A percentile compares a stretch with the other conserved stretches of the same genome.
These are phyloP conservation scores for Mesostigma viride DNA, from an alignment of 139 green algal genomes.

Conservation along the genomic window DNA sequence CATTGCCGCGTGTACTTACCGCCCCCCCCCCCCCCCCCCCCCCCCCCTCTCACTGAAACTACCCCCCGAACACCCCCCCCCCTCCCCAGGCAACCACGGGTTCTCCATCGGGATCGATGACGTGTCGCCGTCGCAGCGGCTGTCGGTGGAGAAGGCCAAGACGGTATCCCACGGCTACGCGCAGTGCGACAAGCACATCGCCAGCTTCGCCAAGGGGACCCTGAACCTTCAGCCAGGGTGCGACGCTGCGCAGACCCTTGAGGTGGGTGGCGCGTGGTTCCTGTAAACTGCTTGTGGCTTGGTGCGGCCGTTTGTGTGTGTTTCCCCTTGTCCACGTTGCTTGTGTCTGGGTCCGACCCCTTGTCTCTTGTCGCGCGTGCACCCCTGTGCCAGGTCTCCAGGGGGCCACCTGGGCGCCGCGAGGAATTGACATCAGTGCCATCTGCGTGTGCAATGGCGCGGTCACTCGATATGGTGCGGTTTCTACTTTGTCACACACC, in stretches of 20 bases:
- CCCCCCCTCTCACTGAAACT: not conserved
- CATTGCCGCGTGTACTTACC: too few species aligned
- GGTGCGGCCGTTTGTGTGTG: too few species aligned
- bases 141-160: slow-evolving; percentile 51
- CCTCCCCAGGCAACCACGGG: slow-evolving; percentile 55
- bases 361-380: too few species aligned
- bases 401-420: too few species aligned
- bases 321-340: too few species aligned
- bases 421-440: too few species aligned
- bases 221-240: slow-evolving; percentile 74
- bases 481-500: not conserved
- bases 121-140: slow-evolving; percentile 58
- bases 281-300: too few species aligned
- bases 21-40: not conserved
- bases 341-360: too few species aligned
- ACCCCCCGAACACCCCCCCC: not conserved
- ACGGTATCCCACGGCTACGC: slow-evolving; percentile 55
- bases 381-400: too few species aligned
- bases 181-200: slow-evolving; percentile 59
- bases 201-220: slow-evolving; percentile 44
- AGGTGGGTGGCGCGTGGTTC: slow-evolving; percentile 31
- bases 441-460: too few species aligned
- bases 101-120: slow-evolving; percentile 97
- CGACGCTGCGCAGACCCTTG: slow-evolving; percentile 75
- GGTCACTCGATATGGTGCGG: not conserved